These are phyloP conservation scores for Porcisia hertigi DNA, from an alignment of 208 protist species.

Conservation along the genomic window DNA sequence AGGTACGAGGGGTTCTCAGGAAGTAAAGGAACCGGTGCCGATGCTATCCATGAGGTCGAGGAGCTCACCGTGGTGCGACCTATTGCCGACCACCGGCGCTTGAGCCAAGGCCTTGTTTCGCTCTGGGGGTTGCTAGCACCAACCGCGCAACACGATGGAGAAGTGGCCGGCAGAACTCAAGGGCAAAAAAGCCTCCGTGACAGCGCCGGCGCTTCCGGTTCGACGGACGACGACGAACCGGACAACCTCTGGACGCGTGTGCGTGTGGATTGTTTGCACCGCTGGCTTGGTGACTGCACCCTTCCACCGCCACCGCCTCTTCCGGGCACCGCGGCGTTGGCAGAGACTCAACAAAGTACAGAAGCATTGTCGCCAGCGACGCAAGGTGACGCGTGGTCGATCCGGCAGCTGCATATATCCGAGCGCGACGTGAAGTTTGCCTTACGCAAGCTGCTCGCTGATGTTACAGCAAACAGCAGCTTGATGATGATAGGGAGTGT, in stretches of 20 bases:
- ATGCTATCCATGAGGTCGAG: not conserved
- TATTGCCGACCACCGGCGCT: constrained; percentile 22
- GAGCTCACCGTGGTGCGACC: constrained; percentile 13
- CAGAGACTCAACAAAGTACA: not conserved
- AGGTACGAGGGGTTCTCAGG: not conserved
- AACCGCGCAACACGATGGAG: not conserved
- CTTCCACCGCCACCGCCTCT: constrained; percentile 14
- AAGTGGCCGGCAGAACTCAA: not conserved
- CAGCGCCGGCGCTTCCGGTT: not conserved
- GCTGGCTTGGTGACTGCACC: constrained; percentile 6
- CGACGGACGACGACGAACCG: not conserved
- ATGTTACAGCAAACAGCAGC: not conserved
- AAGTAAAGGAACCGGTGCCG: not conserved
- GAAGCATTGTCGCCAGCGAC: not conserved
- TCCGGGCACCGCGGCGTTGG: constrained; percentile 2
- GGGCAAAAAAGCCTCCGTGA: constrained; percentile 5
- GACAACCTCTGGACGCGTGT: constrained; percentile 18
- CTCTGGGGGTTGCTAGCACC: constrained; percentile 8
- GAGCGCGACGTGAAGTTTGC: constrained; percentile 60
- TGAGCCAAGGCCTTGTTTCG: constrained; percentile 15
- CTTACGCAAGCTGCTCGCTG: constrained; percentile 26
- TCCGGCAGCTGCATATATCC: constrained; percentile 32
- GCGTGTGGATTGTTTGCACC: constrained; percentile 9
- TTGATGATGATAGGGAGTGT: not conserved
- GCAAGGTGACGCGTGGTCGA: constrained; percentile 5